Evolutionary conservation across 2,329 filamentous ascomycete genomes (phyloP), one percentile per base, ranked within the genome.

Genomic region (Aureobasidium sp.): DNA sequence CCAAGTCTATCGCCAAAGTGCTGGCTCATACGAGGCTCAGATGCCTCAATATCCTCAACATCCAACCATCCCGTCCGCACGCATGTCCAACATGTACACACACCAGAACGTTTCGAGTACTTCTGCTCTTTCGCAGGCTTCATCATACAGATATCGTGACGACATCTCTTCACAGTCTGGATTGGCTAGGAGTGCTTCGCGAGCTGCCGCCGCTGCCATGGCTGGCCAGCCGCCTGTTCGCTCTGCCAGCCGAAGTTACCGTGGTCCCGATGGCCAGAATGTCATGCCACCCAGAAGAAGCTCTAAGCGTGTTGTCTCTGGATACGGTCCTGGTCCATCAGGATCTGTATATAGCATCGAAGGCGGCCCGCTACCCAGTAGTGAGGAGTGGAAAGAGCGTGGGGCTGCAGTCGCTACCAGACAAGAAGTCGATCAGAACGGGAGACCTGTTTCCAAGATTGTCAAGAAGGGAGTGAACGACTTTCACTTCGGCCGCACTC

Each of bases 381-480:
- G 86, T 68, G 93, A 97, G 68, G 93, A 97, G 66, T 97, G 94
- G 94, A 90, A 96, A 75, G 93, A 99, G 45, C 86, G 88, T 64
- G 94, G 94, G 47, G 93, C 94, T n/a, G 91, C 93, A 1, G 85
- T 95, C 31, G 86, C 87, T 19, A 82, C 92, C 58, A 84, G 89
- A 62, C 87, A 90, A 71, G 92, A 97, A 71, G 82, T 91, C 29
- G 94, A 97, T 74, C 84, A 89, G 33, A 90, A 87, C 67, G 94
- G 94, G 22, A 89, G 90, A 67, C 85, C 90, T 3, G 82, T 96
- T 9, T 82, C 91, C 65, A 86, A 90, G 64, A 87, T 90, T 63
- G 87, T 97, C 60, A 97, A 97, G 75, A 99, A 99, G 73, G 94
- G 94, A 2, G 94, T 99, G 48, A 90, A 94, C 67, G 94, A 99